Conservation (phyloP, 2,329 filamentous ascomycete genomes). For the Amauroascus verrucosus region DNA sequence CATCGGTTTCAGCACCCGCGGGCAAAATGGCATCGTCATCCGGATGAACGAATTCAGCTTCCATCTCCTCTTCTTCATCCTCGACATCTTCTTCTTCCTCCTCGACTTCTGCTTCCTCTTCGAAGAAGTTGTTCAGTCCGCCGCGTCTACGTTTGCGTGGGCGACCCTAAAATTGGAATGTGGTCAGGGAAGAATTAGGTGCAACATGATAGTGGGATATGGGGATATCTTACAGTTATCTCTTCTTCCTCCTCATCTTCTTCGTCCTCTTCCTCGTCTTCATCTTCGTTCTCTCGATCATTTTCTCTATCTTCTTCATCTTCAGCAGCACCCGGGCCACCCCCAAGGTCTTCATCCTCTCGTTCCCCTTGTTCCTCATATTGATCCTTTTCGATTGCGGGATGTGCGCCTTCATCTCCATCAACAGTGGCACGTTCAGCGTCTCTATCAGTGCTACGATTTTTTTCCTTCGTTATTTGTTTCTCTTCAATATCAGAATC, state of each 20-base stretch:
- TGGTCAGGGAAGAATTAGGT: conserved; percentile 8
- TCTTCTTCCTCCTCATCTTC: conserved; percentile 57
- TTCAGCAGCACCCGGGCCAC: conserved; percentile 53
- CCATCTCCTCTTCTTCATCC: conserved; percentile 80
- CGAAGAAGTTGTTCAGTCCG: conserved; percentile 76
- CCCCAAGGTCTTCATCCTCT: conserved; percentile 42
- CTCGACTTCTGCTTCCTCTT: conserved; percentile 96
- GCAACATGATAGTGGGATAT: not conserved
- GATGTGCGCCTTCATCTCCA: conserved; percentile 26
- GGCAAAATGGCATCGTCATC: conserved; percentile 73
- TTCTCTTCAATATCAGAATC: conserved; percentile 58
- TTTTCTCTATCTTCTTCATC: conserved; percentile 36
- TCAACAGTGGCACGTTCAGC: conserved; percentile 39
- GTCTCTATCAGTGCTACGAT: conserved; percentile 29
- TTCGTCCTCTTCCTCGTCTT: conserved; percentile 44
- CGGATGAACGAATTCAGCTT: conserved; percentile 78
- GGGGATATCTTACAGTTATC: conserved; percentile 38
- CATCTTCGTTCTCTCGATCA: conserved; percentile 34
- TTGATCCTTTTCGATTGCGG: conserved; percentile 24
- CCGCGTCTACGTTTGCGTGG: conserved; percentile 70
- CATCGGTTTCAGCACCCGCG: conserved; percentile 69
- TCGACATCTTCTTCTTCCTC: conserved; percentile 80
- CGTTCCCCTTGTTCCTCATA: conserved; percentile 33
- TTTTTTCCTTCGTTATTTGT: conserved; percentile 18
- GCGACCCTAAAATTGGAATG: conserved; percentile 42